Evolutionary conservation across 2,329 filamentous ascomycete genomes (phyloP).

Genomic region (Xylaria sp.): DNA sequence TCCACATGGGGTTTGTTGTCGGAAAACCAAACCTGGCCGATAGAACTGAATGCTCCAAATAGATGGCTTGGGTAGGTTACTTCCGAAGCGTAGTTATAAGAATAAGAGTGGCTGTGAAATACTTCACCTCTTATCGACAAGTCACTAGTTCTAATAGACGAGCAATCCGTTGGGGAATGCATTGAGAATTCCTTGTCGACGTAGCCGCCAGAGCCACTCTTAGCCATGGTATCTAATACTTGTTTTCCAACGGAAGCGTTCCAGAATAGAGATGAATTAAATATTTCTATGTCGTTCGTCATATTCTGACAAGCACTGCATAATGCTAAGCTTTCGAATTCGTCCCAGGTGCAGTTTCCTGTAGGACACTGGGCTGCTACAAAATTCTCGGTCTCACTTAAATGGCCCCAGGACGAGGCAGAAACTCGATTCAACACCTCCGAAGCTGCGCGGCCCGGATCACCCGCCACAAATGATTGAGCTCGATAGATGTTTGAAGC

Average conservation of each 20-base stretch:
- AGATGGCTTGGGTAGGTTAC: neutral
- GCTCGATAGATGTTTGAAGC: neutral
- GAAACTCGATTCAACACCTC: neutral
- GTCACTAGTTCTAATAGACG: neutral
- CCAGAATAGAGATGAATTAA: neutral
- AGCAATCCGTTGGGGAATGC: neutral
- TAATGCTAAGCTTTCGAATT: conserved; percentile 14
- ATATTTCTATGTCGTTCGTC: neutral
- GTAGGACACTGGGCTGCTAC: neutral
- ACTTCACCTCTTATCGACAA: neutral
- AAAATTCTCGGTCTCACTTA: neutral
- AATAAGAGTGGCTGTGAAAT: neutral
- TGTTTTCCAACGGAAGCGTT: neutral
- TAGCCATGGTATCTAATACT: neutral
- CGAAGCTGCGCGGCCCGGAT: neutral
- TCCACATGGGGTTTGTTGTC: too few species aligned
- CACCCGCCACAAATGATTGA: neutral
- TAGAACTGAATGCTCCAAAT: too few species aligned
- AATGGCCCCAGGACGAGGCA: neutral
- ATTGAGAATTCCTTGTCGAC: neutral
- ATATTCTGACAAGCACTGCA: conserved; percentile 2
- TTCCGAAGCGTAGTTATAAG: neutral
- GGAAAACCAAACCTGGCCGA: too few species aligned
- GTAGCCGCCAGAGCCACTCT: neutral
- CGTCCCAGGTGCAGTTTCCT: conserved; percentile 6